Conservation (phyloP, 306 rosid species). For the Vicia sativa region DNA sequence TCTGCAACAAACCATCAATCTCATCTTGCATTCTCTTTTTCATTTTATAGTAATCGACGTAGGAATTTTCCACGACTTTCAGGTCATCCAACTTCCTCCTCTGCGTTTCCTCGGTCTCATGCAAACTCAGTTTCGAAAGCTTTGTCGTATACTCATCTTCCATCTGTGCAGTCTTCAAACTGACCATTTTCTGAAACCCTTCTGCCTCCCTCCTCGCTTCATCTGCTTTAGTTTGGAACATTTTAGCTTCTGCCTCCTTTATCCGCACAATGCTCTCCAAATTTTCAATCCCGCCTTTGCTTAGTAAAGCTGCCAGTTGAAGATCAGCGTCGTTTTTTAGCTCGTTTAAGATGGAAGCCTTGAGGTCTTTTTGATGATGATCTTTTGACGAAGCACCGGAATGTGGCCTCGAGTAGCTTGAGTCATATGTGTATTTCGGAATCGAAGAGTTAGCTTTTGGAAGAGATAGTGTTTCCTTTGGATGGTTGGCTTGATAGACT, state of each 20-base stretch:
- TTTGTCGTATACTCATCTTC: conserved; percentile 80
- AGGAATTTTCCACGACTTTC: conserved; percentile 76
- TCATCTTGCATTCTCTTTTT: conserved; percentile 86
- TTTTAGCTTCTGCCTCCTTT: conserved; percentile 92
- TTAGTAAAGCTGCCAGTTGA: conserved; percentile 61
- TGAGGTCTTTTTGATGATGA: conserved; percentile 62
- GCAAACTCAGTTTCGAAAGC: conserved; percentile 68
- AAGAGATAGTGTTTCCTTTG: conserved; percentile 63
- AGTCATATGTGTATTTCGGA: conserved; percentile 57
- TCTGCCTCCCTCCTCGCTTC: conserved; percentile 95
- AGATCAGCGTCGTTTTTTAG: conserved; percentile 59
- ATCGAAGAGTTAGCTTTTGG: conserved; percentile 55
- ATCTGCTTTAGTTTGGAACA: conserved; percentile 94
- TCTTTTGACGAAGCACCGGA: conserved; percentile 57
- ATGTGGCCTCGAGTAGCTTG: conserved; percentile 59
- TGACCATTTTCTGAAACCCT: conserved; percentile 63
- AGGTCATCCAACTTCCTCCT: conserved; percentile 84
- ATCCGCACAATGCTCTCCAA: conserved; percentile 86
- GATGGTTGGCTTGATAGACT: conserved; percentile 51
- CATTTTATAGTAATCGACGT: conserved; percentile 78
- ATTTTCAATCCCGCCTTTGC: conserved; percentile 73
- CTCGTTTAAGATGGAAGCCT: conserved; percentile 59
- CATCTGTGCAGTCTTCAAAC: conserved; percentile 59
- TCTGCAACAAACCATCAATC: conserved; percentile 75
- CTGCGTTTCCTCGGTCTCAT: conserved; percentile 71